Evolutionary conservation across 148 eudicot genomes (phyloP).

Genomic region (Hydrangea macrophylla): DNA sequence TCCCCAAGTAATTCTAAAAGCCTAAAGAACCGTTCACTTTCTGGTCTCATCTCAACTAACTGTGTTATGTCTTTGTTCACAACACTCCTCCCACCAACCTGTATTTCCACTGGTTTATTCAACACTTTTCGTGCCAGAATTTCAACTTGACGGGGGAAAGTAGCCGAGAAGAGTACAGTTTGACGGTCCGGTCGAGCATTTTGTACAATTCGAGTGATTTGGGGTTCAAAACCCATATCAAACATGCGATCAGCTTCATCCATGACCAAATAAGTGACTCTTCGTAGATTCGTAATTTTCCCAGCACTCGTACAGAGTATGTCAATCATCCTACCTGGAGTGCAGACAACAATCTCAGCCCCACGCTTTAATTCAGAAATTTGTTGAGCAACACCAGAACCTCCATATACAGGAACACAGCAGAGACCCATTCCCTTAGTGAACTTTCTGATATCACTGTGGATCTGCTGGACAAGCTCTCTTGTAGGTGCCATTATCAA

Average conservation of each 20-base stretch:
- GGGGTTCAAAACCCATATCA: conserved; percentile 15
- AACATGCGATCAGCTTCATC: too few relatives aligned
- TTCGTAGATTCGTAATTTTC: conserved; percentile 67
- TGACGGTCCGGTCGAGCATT: conserved; percentile 3
- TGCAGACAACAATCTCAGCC: too few relatives aligned
- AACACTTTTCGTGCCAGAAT: not conserved
- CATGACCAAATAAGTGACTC: too few relatives aligned
- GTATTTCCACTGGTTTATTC: not conserved
- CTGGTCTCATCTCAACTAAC: conserved; percentile 28
- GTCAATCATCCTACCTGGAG: conserved; percentile 80
- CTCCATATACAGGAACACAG: conserved; percentile 78
- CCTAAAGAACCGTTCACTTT: conserved; percentile 56
- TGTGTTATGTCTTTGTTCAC: conserved; percentile 1
- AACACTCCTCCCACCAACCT: too few relatives aligned
- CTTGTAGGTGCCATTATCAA: too few relatives aligned
- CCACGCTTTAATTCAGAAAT: too few relatives aligned
- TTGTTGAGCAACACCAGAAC: too few relatives aligned
- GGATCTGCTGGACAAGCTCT: too few relatives aligned
- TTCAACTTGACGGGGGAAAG: conserved; percentile 25
- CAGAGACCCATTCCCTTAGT: conserved; percentile 54
- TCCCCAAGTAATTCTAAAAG: conserved; percentile 65
- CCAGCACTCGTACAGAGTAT: conserved; percentile 67
- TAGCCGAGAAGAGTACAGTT: conserved; percentile 9
- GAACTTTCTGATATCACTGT: conserved; percentile 63
- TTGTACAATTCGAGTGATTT: conserved; percentile 2